Conservation (phyloP, 257 asterid genomes). For the Solanum medicagineum region DNA sequence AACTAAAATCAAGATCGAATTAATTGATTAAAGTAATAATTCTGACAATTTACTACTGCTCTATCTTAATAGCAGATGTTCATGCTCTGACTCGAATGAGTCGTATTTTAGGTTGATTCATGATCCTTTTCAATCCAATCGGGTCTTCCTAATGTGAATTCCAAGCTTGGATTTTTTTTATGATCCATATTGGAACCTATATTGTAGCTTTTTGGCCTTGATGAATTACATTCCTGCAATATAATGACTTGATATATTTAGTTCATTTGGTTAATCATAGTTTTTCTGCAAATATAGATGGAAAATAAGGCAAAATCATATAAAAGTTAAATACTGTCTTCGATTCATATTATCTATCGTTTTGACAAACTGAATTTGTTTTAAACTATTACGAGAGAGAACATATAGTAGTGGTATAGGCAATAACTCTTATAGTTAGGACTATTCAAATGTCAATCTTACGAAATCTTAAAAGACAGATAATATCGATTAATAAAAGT, state of each 20-base stretch:
- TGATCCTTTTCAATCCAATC: constrained; percentile 27
- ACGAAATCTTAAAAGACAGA: not conserved
- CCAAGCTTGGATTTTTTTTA: constrained; percentile 26
- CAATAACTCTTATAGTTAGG: not conserved
- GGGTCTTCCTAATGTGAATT: constrained; percentile 22
- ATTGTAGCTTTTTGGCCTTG: constrained; percentile 14
- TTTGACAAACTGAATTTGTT: no score
- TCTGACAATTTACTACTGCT: not conserved
- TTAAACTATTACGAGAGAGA: not conserved
- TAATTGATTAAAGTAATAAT: not conserved
- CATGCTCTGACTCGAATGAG: not conserved
- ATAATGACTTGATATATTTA: not conserved
- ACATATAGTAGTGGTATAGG: not conserved
- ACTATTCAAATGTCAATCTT: not conserved
- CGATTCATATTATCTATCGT: no score
- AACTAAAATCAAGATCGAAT: not conserved
- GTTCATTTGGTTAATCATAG: not conserved
- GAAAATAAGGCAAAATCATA: not conserved
- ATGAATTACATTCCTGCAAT: constrained; percentile 32
- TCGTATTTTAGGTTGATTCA: constrained; percentile 3
- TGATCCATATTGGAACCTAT: not conserved
- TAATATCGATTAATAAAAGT: not conserved
- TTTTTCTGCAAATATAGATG: not conserved
- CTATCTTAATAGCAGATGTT: not conserved
- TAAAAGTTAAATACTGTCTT: no score